Evolutionary conservation across 1,284 basidiomycete genomes (phyloP).

Genomic region (Tilletia setariae): DNA sequence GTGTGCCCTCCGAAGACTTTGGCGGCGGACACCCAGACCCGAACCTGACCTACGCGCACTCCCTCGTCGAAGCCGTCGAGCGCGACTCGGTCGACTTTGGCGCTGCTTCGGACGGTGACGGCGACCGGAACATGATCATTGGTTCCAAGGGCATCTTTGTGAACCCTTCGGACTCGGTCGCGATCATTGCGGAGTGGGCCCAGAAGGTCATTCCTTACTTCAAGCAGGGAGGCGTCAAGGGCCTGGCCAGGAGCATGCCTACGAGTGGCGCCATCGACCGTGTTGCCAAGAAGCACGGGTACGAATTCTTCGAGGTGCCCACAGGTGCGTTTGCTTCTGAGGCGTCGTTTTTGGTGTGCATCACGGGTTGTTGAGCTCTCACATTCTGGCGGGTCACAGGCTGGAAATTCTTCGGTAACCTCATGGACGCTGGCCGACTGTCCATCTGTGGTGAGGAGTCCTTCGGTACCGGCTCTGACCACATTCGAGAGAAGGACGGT

Average conservation of each 20-base stretch:
- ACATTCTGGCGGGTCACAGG: slow-evolving; percentile 59
- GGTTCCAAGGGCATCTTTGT: slow-evolving; percentile 89
- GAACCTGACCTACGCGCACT: slow-evolving; percentile 94
- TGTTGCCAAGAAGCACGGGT: slow-evolving; percentile 88
- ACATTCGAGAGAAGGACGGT: slow-evolving; percentile 98
- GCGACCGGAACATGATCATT: slow-evolving; percentile 99
- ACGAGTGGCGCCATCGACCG: slow-evolving; percentile 95
- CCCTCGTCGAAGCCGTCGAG: slow-evolving; percentile 89
- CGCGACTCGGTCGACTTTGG: slow-evolving; percentile 82
- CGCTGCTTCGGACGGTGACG: slow-evolving; percentile 94
- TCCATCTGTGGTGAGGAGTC: slow-evolving; percentile 99
- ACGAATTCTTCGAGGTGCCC: slow-evolving; percentile 93
- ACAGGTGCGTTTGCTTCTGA: slow-evolving; percentile 60
- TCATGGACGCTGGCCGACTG: slow-evolving; percentile 95
- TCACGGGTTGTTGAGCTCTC: too few relatives aligned
- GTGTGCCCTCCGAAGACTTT: slow-evolving; percentile 85
- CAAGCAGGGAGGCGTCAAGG: slow-evolving; percentile 82
- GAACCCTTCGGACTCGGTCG: slow-evolving; percentile 93
- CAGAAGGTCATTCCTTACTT: slow-evolving; percentile 95
- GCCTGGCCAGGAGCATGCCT: slow-evolving; percentile 93
- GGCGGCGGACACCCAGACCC: slow-evolving; percentile 97
- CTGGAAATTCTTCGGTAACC: slow-evolving; percentile 99
- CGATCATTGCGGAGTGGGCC: slow-evolving; percentile 95
- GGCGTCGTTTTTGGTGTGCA: too few relatives aligned
- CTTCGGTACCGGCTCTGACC: slow-evolving; percentile 98